These are phyloP conservation scores for Tetracladium marchalianum DNA, from an alignment of 495 filamentous ascomycete species.

Conservation along the genomic window DNA sequence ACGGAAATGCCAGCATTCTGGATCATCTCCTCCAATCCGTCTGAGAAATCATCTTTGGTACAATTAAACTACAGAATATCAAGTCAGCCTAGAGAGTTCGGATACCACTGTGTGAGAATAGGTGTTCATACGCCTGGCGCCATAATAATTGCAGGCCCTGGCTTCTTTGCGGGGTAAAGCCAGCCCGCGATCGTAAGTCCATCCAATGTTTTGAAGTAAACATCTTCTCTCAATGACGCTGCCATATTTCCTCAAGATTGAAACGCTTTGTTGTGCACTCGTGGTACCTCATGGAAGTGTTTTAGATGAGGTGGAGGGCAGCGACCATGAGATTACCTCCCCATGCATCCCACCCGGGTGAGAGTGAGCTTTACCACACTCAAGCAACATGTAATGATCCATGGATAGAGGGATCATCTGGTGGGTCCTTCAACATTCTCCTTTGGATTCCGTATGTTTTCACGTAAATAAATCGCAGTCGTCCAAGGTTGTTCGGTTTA, in stretches of 20 bases:
- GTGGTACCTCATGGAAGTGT: neutral
- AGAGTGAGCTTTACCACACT: neutral
- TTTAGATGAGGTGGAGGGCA: neutral
- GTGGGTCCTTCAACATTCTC: too few relatives aligned
- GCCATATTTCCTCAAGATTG: neutral
- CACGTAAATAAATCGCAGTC: too few relatives aligned
- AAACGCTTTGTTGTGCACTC: conserved; percentile 1
- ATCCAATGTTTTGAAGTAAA: conserved; percentile 22
- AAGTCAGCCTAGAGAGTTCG: conserved; percentile 18
- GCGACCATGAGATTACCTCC: too few relatives aligned
- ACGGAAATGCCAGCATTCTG: conserved; percentile 17
- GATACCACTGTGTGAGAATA: neutral
- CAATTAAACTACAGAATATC: conserved; percentile 2
- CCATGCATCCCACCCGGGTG: neutral
- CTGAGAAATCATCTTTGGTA: conserved; percentile 4
- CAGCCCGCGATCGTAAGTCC: conserved; percentile 23
- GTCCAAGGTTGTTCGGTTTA: too few relatives aligned
- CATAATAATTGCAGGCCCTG: conserved; percentile 18
- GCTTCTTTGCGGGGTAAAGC: conserved; percentile 15
- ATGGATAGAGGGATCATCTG: neutral
- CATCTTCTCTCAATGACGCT: conserved; percentile 4
- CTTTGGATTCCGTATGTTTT: too few relatives aligned
- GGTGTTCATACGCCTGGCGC: conserved; percentile 11
- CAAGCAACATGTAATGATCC: neutral
- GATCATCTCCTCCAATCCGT: conserved; percentile 23